Evolutionary conservation across 2,329 filamentous ascomycete genomes (phyloP), one percentile per base, ranked within the genome.

Genomic region (Cytospora schulzeri): DNA sequence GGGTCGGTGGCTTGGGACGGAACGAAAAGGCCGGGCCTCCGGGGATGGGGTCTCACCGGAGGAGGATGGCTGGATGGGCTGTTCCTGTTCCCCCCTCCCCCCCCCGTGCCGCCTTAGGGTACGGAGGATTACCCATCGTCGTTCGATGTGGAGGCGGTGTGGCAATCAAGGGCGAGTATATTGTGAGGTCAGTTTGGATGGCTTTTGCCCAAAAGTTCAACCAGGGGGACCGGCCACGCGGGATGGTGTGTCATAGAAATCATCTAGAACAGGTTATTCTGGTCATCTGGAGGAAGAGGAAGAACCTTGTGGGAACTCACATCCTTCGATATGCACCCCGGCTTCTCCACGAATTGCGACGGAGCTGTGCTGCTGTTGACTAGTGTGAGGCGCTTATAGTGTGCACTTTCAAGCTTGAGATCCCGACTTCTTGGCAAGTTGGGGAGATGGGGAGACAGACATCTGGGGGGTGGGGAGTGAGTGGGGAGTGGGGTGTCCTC

Each of bases 101-200:
- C n/a, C n/a, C 24, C 45, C n/a, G 19, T 24, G 45, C 22, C 45
- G 45, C 45, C 41, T n/a, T 22, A n/a, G n/a, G n/a, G 9, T 24
- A 48, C n/a, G 45, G 45, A 22, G 45, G n/a, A 1, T n/a, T 48
- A n/a, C 9, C 45, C n/a, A 48, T 5, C 12, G 45, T 48, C 45
- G 45, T 48, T 48, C 45, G 45, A 48, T 48, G 45, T 48, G n/a
- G 45, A 48, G 45, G 45, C 45, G 45, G 45, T 48, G 45, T 48
- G 45, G n/a, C n/a, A 3, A 12, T n/a, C 45, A 24, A 24, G 45
- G 45, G 45, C 45, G 5, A 24, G n/a, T 12, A 24, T 14, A 24
- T 14, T 35, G 33, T 35, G 33, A 35, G 33, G 33, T 33, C 31
- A 33, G 31, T 22, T 14, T 14, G n/a, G 45, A 24, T 14, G n/a